phyloP scores from a whole-genome alignment of 164 flowering plant species.

The Cinnamomum micranthum region DNA sequence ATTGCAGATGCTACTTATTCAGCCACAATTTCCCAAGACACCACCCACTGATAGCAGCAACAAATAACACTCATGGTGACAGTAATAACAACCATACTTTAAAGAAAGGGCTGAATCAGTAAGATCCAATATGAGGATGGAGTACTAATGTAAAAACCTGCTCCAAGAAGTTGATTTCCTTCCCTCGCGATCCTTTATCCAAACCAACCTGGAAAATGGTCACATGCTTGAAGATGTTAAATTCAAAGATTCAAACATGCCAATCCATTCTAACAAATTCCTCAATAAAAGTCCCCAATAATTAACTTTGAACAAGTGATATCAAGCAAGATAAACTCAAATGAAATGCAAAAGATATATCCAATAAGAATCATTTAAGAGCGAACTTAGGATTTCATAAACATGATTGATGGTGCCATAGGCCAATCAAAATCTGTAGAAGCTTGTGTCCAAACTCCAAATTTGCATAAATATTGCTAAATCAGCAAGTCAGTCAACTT shows the following conservation, averaged over 20 bases:
- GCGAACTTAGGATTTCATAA: neutral
- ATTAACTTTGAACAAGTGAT: no score
- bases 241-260: neutral
- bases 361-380: neutral
- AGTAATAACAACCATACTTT: neutral
- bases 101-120: neutral
- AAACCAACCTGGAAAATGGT: conserved; percentile 61
- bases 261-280: neutral
- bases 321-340: neutral
- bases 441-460: neutral
- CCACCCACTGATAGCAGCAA: no score
- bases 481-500: neutral
- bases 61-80: neutral
- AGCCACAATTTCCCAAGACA: no score
- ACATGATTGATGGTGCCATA: neutral
- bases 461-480: neutral
- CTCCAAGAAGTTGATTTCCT: conserved; percentile 53
- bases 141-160: conserved; percentile 40
- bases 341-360: neutral
- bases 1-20: no score
- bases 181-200: conserved; percentile 86
- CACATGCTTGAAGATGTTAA: conserved; percentile 9
- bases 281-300: neutral
- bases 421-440: neutral
- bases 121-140: neutral